Evolutionary conservation across 768 basidiomycete species (phyloP), one percentile per base, ranked within the genome.

Genomic region (Sarcomyxa edulis): DNA sequence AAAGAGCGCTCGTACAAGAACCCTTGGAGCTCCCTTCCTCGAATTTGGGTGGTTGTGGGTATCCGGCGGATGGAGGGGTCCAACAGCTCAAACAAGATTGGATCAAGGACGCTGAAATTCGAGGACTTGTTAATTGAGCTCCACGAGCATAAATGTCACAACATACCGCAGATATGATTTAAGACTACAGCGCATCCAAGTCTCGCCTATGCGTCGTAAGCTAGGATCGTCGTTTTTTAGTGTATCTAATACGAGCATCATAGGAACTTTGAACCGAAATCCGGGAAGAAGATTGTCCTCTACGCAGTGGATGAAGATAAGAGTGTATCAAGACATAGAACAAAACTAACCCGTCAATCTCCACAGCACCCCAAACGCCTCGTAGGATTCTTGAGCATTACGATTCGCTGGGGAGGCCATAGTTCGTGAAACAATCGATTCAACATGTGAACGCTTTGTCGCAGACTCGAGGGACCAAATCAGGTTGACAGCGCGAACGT

Each of bases 181-280:
- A 21, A 97, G 69, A 50, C 81, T 91, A 53, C 90, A 92, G 19
- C 94, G 76, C 85, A 99, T 92, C 96, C 96, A 99, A 0, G 92
- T 92, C 58, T 98, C 95, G 10, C 88, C 89, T 22, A 87, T 70
- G 8, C 91, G 74, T 19, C 85, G 80, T 7, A 86, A 58, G 43
- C 63, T 64, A 6, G 90, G 86, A 47, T 91, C 81, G 22, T 83
- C 79, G 26, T 71, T 81, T 50, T 81, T 83, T 33, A 97, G 60
- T 0, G 82, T 80, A 52, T 95, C 92, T 35, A 98, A 61, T 21
- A 95, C 80, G 30, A 82, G 77, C 72, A 92, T 83, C 75, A 97
- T 72, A 0, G 95, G 95, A 2, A 84, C 69, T 51, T 84, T 84
- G 53, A 97, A 81, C 18, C 71, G 68, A 52, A 89, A 84, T 0